Evolutionary conservation across 2,329 filamentous ascomycete species (phyloP).

Genomic region (Phoma herbarum): DNA sequence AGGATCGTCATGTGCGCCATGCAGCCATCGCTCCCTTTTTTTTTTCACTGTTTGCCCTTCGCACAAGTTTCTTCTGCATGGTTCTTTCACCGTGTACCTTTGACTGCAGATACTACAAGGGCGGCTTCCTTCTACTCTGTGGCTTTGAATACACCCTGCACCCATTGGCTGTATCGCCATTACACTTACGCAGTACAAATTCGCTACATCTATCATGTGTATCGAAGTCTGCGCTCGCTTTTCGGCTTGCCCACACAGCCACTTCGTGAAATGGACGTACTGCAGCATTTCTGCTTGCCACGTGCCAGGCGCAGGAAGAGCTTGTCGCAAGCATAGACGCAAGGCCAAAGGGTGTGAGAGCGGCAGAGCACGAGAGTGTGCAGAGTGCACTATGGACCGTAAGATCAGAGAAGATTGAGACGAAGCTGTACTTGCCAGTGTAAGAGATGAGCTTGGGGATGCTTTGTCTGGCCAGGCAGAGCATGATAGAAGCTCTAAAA

Average conservation of each 20-base stretch:
- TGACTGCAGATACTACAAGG: too few relatives aligned
- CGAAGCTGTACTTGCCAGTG: background rate
- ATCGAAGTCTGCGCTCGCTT: background rate
- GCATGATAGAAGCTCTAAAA: background rate
- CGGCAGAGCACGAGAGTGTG: background rate
- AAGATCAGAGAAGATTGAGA: conserved; percentile 3
- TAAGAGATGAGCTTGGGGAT: background rate
- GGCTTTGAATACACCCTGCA: too few relatives aligned
- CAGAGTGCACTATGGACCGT: conserved; percentile 2
- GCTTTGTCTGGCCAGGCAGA: background rate
- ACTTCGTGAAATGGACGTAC: background rate
- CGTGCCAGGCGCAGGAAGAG: background rate
- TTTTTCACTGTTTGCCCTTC: too few relatives aligned
- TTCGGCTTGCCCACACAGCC: background rate
- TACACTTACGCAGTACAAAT: background rate
- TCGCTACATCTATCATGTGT: background rate
- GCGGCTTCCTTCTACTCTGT: too few relatives aligned
- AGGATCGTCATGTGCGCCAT: too few relatives aligned
- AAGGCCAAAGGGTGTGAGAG: background rate
- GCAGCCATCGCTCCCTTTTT: too few relatives aligned
- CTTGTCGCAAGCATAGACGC: background rate
- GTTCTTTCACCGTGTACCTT: too few relatives aligned
- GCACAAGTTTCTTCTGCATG: too few relatives aligned
- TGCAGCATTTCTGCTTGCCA: background rate
- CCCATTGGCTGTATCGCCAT: background rate